Percentiles rank a stretch among this genome's conserved stretches.
Evolutionary conservation across 148 eudicot species (phyloP).

Genomic region (Rhododendron kiyosumense): DNA sequence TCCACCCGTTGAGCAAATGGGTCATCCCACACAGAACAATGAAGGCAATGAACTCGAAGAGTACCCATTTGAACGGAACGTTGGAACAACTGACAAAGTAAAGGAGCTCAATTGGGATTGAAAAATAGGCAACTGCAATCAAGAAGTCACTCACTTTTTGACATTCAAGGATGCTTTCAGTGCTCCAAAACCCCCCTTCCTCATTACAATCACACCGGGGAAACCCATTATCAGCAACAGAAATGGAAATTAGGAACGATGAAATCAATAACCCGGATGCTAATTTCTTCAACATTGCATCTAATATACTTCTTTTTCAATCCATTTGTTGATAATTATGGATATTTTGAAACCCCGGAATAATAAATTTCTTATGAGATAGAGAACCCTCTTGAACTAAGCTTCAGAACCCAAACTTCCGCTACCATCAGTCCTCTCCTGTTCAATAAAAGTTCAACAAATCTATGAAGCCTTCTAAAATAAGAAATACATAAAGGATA

Average conservation of each 20-base stretch:
- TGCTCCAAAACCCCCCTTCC: slow-evolving; percentile 60
- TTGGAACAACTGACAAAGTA: slow-evolving; percentile 87
- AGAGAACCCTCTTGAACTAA: not conserved
- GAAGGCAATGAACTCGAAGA: slow-evolving; percentile 75
- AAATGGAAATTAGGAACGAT: slow-evolving; percentile 29
- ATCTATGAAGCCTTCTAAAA: not conserved
- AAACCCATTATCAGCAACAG: slow-evolving; percentile 32
- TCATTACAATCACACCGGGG: slow-evolving; percentile 66
- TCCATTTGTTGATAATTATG: slow-evolving; percentile 10
- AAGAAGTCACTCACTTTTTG: slow-evolving; percentile 79
- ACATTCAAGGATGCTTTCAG: slow-evolving; percentile 53
- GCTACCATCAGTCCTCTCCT: not conserved
- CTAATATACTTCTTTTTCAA: slow-evolving; percentile 16
- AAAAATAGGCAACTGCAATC: slow-evolving; percentile 88
- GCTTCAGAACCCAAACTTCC: not conserved
- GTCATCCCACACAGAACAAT: slow-evolving; percentile 96
- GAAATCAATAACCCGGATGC: slow-evolving; percentile 32
- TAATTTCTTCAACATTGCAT: slow-evolving; percentile 51
- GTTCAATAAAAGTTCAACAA: slow-evolving; percentile 5
- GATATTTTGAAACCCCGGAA: not conserved
- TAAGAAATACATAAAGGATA: not conserved
- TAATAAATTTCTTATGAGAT: not conserved
- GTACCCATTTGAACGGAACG: slow-evolving; percentile 89
- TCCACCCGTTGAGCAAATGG: slow-evolving; percentile 85
- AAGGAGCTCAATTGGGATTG: slow-evolving; percentile 81